Conservation (phyloP, 805 yeast species). For the Scheffersomyces stipitis region DNA sequence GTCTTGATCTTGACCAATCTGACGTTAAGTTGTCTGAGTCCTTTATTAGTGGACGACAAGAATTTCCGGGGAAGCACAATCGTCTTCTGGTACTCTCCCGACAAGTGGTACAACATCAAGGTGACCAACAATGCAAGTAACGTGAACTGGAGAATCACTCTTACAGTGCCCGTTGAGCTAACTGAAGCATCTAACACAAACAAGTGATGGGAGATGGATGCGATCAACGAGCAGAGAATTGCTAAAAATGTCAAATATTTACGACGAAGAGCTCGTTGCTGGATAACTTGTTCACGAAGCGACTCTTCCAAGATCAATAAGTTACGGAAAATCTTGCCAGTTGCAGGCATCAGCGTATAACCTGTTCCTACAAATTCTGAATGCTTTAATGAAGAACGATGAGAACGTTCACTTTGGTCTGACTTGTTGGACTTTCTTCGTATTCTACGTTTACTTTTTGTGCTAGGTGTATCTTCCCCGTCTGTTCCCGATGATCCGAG, state of each 20-base stretch:
- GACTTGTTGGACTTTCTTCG: conserved; percentile 24
- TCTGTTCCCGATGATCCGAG: conserved; percentile 13
- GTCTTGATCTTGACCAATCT: conserved; percentile 64
- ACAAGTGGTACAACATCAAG: conserved; percentile 70
- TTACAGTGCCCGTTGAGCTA: conserved; percentile 28
- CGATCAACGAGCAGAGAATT: conserved; percentile 38
- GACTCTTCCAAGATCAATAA: conserved; percentile 83
- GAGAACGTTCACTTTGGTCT: conserved; percentile 24
- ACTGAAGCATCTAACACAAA: conserved; percentile 24
- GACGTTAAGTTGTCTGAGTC: conserved; percentile 78
- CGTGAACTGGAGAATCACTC: conserved; percentile 50
- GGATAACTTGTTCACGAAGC: conserved; percentile 75
- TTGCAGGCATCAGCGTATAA: conserved; percentile 36
- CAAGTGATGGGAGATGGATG: conserved; percentile 39
- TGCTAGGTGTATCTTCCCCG: conserved; percentile 19
- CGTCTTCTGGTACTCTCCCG: conserved; percentile 88
- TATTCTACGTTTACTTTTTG: conserved; percentile 20
- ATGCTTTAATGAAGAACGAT: conserved; percentile 16
- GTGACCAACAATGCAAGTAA: conserved; percentile 67
- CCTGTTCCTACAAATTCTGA: conserved; percentile 12
- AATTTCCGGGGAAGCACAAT: conserved; percentile 80
- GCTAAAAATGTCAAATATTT: conserved; percentile 58
- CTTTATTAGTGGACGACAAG: conserved; percentile 81
- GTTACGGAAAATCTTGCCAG: conserved; percentile 78
- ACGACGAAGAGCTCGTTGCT: conserved; percentile 63